Conservation (phyloP, 192 early-diverging fungal genomes). For the Allomyces macrogynus region DNA sequence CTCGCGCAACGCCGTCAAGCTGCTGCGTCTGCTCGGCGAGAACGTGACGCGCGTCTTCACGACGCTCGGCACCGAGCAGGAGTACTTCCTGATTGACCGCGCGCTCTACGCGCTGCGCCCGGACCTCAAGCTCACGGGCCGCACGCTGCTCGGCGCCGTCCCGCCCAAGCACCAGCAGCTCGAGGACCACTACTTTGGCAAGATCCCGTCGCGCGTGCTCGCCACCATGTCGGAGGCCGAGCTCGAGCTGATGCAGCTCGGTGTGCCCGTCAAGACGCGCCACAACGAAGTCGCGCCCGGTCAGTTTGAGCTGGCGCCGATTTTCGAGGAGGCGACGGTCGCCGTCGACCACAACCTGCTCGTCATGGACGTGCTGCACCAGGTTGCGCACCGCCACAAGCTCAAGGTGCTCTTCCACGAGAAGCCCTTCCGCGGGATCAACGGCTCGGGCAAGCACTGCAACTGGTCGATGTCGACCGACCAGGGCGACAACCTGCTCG, state of each 20-base stretch:
- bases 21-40: constrained; percentile 59
- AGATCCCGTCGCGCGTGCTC: constrained; percentile 81
- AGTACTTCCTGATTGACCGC: constrained; percentile 97
- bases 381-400: constrained; percentile 91
- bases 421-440: constrained; percentile 98
- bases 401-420: constrained; percentile 97
- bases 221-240: constrained; percentile 81
- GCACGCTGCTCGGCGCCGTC: constrained; percentile 78
- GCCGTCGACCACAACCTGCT: constrained; percentile 98
- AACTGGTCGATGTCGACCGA: constrained; percentile 95
- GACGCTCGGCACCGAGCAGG: constrained; percentile 93
- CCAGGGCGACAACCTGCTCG: constrained; percentile 87
- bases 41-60: constrained; percentile 66
- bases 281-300: constrained; percentile 98
- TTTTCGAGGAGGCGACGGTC: constrained; percentile 89
- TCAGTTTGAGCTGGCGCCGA: constrained; percentile 96
- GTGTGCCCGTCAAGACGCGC: constrained; percentile 95
- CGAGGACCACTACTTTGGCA: constrained; percentile 99
- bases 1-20: constrained; percentile 55
- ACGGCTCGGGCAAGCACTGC: constrained; percentile 97
- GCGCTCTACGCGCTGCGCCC: constrained; percentile 78
- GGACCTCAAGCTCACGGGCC: constrained; percentile 89
- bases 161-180: constrained; percentile 98
- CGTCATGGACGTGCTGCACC: constrained; percentile 92
- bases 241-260: constrained; percentile 78